Base-by-base conservation (phyloP, 2,329 filamentous ascomycete species). In the Colletotrichum sp. region DNA sequence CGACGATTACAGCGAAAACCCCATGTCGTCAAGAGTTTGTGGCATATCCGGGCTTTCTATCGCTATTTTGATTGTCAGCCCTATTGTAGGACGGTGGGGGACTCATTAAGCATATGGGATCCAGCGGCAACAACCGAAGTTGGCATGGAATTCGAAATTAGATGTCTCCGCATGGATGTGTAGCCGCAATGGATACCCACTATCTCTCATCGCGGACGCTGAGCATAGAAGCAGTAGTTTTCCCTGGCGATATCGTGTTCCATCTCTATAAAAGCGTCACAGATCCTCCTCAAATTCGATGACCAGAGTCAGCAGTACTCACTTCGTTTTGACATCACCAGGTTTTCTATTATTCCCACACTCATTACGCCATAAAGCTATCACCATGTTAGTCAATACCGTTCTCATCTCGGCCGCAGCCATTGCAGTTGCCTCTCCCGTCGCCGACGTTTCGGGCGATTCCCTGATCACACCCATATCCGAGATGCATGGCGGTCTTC, bases 391-490 rank as follows among this genome's bases (percentile, higher is more conserved):
- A 5, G 6, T 6, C n/a, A 22, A 8, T 8, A 5, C n/a, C n/a
- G 2, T 22, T 22, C n/a, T 22, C n/a, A 52, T 52, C 44, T 52
- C n/a, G 44, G 44, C 44, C n/a, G 44, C 44, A 7, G 19, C 2
- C n/a, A 4, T 22, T 0, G 44, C 11, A 13, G 44, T 48, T 22
- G 44, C 44, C 3, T 48, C 44, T 13, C 44, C 44, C 2, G 0
- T 48, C 0, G 44, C 19, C n/a, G 44, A 48, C 9, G 0, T 48
- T 3, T 1, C 6, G 11, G 44, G 6, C n/a, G n/a, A 13, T 13
- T 48, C 44, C n/a, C 1, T 4, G 11, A 6, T 22, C 11, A 13
- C 1, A 8, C n/a, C n/a, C 0, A 0, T 13, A 22, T 7, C 6
- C 11, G 44, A 48, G 0, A 0, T 0, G 0, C n/a, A 48, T 12